Evolutionary conservation across 1,284 basidiomycete genomes (phyloP).

Genomic region (Malassezia furfur): DNA sequence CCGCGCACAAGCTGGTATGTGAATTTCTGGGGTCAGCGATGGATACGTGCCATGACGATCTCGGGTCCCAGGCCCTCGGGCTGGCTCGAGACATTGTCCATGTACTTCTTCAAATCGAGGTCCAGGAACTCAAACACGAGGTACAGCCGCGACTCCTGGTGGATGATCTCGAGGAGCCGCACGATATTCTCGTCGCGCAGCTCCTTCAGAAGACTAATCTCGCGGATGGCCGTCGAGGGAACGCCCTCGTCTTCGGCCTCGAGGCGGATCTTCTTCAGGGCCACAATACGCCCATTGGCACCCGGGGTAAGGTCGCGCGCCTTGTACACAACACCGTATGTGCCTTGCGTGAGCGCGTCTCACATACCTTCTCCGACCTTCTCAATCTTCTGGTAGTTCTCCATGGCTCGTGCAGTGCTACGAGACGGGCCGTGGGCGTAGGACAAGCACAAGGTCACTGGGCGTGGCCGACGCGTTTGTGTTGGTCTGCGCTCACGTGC

Average conservation of each 20-base stretch:
- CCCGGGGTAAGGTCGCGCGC: slow-evolving; percentile 55
- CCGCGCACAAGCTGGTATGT: slow-evolving; percentile 76
- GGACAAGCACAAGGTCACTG: neutral
- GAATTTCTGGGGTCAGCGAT: slow-evolving; percentile 62
- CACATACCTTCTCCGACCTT: slow-evolving; percentile 53
- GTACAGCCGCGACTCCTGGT: slow-evolving; percentile 91
- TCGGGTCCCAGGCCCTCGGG: slow-evolving; percentile 59
- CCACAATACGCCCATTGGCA: slow-evolving; percentile 53
- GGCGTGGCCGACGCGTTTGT: neutral
- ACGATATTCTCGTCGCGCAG: slow-evolving; percentile 92
- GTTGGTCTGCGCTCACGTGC: slow-evolving; percentile 15
- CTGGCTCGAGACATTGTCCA: slow-evolving; percentile 58
- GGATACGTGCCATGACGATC: slow-evolving; percentile 66
- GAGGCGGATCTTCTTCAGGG: slow-evolving; percentile 83
- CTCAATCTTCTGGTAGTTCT: slow-evolving; percentile 62
- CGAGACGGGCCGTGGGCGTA: neutral
- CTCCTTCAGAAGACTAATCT: slow-evolving; percentile 94
- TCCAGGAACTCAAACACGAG: slow-evolving; percentile 93
- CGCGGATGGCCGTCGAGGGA: slow-evolving; percentile 90
- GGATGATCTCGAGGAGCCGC: slow-evolving; percentile 82
- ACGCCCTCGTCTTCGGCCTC: slow-evolving; percentile 98
- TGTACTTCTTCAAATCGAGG: slow-evolving; percentile 89
- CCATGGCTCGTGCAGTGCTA: slow-evolving; percentile 33
- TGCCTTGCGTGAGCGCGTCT: slow-evolving; percentile 56
- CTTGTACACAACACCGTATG: slow-evolving; percentile 90